Percentiles rank a stretch among this genome's conserved stretches.
Evolutionary conservation across 306 rosid genomes (phyloP).

Genomic region (Parietaria judaica): DNA sequence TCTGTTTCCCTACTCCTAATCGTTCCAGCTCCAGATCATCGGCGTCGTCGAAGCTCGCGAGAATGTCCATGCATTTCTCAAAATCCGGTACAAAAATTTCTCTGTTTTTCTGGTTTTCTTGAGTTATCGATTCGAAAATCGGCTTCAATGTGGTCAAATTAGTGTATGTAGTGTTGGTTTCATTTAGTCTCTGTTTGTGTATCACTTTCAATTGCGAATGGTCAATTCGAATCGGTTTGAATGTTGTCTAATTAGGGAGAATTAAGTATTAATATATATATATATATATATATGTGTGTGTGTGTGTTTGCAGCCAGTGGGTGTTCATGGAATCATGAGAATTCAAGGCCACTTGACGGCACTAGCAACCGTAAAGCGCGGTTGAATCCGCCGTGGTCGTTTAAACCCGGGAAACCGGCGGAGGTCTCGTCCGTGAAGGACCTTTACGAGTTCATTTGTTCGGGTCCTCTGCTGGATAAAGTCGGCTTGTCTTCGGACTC

Average conservation of each 20-base stretch:
- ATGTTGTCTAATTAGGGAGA: too few relatives aligned
- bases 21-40: constrained; percentile 25
- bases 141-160: not conserved
- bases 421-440: constrained; percentile 65
- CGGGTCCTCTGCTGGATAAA: constrained; percentile 64
- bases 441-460: constrained; percentile 71
- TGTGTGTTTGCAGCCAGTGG: constrained; percentile 41
- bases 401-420: constrained; percentile 53
- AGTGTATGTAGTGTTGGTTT: not conserved
- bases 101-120: not conserved
- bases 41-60: constrained; percentile 3
- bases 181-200: not conserved
- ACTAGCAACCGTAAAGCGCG: constrained; percentile 23
- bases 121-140: not conserved
- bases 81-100: constrained; percentile 40
- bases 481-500: constrained; percentile 47
- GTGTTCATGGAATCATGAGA: constrained; percentile 57
- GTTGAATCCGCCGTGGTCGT: constrained; percentile 33
- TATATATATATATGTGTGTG: too few relatives aligned
- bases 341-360: constrained; percentile 16
- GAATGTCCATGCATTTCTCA: constrained; percentile 28
- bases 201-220: too few relatives aligned
- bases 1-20: constrained; percentile 21
- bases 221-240: too few relatives aligned
- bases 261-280: too few relatives aligned